Percentiles rank a stretch among this genome's conserved stretches.
Conservation (phyloP, 345 rosid genomes). For the Lepidium africanum region DNA sequence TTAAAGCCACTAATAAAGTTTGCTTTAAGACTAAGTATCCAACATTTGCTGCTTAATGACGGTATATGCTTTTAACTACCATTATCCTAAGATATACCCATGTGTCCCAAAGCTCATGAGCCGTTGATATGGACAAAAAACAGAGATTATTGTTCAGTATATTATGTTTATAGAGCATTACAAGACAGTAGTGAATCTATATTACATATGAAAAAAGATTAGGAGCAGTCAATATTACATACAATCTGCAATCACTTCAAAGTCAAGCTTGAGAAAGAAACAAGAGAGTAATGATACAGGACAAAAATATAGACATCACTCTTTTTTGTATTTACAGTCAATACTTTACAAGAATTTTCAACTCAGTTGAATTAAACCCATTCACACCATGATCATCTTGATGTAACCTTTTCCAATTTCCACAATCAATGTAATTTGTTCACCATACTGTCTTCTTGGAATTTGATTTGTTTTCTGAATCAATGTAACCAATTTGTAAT, state of each 20-base stretch:
- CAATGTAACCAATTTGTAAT: constrained; percentile 8
- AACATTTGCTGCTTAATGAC: constrained; percentile 12
- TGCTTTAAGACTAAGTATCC: constrained; percentile 20
- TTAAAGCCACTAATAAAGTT: constrained; percentile 5
- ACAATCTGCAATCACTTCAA: constrained; percentile 22
- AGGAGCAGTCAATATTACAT: constrained; percentile 16
- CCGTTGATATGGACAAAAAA: background rate
- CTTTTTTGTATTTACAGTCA: constrained; percentile 21
- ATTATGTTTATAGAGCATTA: background rate
- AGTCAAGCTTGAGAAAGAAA: background rate
- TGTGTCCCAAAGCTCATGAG: background rate
- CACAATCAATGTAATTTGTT: background rate
- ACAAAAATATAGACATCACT: constrained; percentile 17
- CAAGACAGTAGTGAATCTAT: constrained; percentile 6
- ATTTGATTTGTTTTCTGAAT: background rate
- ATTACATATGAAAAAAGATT: constrained; percentile 11
- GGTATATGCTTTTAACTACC: background rate
- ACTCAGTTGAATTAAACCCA: background rate
- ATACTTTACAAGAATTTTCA: constrained; percentile 6
- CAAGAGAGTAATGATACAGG: constrained; percentile 6
- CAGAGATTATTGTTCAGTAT: background rate
- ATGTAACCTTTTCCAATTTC: background rate
- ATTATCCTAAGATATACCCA: background rate
- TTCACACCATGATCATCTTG: constrained; percentile 5
- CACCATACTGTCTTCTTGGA: background rate